These are phyloP conservation scores for Elaeagnus macrophylla DNA, from an alignment of 306 rosid genomes.

Conservation along the genomic window DNA sequence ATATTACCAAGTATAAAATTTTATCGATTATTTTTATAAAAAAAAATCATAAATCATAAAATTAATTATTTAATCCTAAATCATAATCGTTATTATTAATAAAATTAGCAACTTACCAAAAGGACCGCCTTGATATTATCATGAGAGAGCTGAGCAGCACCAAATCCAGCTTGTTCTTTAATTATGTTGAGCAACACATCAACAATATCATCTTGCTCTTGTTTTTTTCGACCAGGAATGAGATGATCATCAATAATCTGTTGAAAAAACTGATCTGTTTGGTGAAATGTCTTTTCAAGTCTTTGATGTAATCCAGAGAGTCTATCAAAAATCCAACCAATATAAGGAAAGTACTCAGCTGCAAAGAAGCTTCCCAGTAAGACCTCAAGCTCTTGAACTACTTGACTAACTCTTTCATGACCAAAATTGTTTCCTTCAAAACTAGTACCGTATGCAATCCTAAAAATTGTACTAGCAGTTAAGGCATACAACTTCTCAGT, in stretches of 20 bases:
- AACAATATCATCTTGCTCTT: constrained; percentile 18
- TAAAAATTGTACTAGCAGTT: constrained; percentile 22
- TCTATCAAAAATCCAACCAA: constrained; percentile 48
- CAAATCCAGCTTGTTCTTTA: constrained; percentile 3
- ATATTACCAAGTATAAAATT: no score
- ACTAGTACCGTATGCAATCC: constrained; percentile 39
- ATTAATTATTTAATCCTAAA: no score
- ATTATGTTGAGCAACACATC: constrained; percentile 17
- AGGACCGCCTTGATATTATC: constrained; percentile 32
- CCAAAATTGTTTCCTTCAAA: constrained; percentile 11
- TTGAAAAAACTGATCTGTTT: constrained; percentile 35
- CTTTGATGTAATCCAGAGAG: constrained; percentile 16
- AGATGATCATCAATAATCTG: constrained; percentile 26
- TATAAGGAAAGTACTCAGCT: constrained; percentile 26
- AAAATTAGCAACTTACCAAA: constrained; percentile 7
- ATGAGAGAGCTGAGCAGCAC: neutral
- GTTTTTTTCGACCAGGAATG: neutral
- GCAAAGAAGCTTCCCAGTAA: constrained; percentile 22
- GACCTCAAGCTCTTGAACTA: constrained; percentile 29
- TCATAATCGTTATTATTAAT: no score
- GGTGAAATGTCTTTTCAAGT: constrained; percentile 24
- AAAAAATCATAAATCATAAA: no score
- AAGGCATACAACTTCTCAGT: constrained; percentile 23
- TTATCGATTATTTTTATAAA: no score
- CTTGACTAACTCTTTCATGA: constrained; percentile 22